These are phyloP conservation scores for Quambalaria eucalypti DNA, from an alignment of 1,284 basidiomycete species.

Conservation along the genomic window DNA sequence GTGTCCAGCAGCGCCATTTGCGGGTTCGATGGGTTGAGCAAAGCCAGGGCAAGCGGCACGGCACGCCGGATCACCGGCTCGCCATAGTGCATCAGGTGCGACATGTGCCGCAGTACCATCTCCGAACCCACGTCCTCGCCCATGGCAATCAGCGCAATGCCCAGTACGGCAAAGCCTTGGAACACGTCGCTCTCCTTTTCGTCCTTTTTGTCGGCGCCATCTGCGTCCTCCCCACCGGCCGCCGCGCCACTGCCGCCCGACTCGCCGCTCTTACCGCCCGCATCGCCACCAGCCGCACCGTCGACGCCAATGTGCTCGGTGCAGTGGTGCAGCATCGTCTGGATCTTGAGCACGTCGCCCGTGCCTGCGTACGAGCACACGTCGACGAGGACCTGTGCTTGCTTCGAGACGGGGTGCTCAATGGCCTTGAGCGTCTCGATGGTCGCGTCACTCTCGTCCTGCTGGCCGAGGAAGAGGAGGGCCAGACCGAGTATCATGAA, in stretches of 20 bases:
- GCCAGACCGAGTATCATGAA: constrained; percentile 86
- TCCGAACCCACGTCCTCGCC: constrained; percentile 96
- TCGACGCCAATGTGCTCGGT: constrained; percentile 71
- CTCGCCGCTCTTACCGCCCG: constrained; percentile 30
- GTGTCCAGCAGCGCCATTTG: constrained; percentile 92
- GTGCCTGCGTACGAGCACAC: constrained; percentile 91
- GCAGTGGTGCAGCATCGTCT: constrained; percentile 84
- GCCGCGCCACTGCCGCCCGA: constrained; percentile 49
- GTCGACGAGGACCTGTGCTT: constrained; percentile 84
- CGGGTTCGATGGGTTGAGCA: constrained; percentile 91
- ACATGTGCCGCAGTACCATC: constrained; percentile 54
- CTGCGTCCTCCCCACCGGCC: constrained; percentile 14
- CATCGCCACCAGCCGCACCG: constrained; percentile 34
- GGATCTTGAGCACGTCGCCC: constrained; percentile 89
- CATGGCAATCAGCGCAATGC: constrained; percentile 91
- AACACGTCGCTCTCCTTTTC: constrained; percentile 68
- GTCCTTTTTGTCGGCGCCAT: constrained; percentile 50
- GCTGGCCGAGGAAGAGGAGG: constrained; percentile 67
- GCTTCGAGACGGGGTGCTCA: constrained; percentile 82
- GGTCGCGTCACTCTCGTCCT: constrained; percentile 73
- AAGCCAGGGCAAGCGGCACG: constrained; percentile 89
- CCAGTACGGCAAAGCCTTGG: constrained; percentile 88
- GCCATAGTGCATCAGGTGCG: constrained; percentile 79
- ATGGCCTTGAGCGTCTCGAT: constrained; percentile 91
- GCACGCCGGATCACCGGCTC: constrained; percentile 84